A percentile compares a stretch with the other conserved stretches of the same genome.
Evolutionary conservation across 768 basidiomycete species (phyloP).

Genomic region (Phlebiopsis flavidoalba): DNA sequence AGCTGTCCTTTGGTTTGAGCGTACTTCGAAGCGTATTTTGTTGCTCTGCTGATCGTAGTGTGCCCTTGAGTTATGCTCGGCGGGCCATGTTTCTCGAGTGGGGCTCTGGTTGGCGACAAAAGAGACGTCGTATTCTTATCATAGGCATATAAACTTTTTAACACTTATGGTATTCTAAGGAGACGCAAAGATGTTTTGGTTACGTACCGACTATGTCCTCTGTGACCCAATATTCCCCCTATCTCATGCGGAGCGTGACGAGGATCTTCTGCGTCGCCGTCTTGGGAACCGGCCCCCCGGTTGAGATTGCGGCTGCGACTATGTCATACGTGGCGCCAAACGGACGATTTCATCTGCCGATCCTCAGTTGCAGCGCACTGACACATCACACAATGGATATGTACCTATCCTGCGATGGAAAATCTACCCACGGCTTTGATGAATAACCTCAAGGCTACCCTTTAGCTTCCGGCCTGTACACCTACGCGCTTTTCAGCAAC

Average conservation of each 20-base stretch:
- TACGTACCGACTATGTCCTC: slow-evolving; percentile 72
- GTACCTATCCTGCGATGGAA: too few relatives aligned
- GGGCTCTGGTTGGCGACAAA: slow-evolving; percentile 83
- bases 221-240: slow-evolving; percentile 74
- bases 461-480: too few relatives aligned
- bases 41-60: too few relatives aligned
- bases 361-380: too few relatives aligned
- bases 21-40: too few relatives aligned
- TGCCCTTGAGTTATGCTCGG: slow-evolving; percentile 54
- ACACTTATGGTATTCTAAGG: background rate
- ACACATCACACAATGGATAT: too few relatives aligned
- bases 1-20: too few relatives aligned
- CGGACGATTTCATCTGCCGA: slow-evolving; percentile 83
- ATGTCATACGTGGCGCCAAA: slow-evolving; percentile 91
- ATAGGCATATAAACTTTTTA: too few relatives aligned
- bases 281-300: slow-evolving; percentile 83
- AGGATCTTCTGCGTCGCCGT: slow-evolving; percentile 82
- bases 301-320: slow-evolving; percentile 89
- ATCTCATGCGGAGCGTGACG: slow-evolving; percentile 75
- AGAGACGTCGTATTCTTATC: slow-evolving; percentile 80
- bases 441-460: too few relatives aligned
- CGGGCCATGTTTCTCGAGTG: slow-evolving; percentile 59
- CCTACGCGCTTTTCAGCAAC: too few relatives aligned
- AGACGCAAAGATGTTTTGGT: background rate
- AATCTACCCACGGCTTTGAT: too few relatives aligned